Percentiles rank a stretch among this genome's conserved stretches.
Conservation (phyloP, 2,329 filamentous ascomycete genomes). For the Fusarium kyushuense region DNA sequence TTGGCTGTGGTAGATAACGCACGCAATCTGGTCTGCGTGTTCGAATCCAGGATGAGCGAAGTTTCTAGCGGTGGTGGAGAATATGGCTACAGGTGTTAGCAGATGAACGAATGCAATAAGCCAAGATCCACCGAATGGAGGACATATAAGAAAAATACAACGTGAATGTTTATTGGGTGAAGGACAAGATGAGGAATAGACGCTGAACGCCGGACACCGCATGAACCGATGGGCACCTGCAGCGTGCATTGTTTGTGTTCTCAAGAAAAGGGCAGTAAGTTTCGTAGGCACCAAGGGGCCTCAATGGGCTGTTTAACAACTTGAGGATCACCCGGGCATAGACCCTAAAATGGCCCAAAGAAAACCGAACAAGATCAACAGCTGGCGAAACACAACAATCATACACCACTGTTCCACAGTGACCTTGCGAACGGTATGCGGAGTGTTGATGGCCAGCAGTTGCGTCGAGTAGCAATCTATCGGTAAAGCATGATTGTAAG, state of each 20-base stretch:
- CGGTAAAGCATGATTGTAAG: conserved; percentile 10
- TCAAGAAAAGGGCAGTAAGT: conserved; percentile 22
- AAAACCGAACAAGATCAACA: conserved; percentile 13
- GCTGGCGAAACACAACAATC: conserved; percentile 13
- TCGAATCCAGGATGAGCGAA: conserved; percentile 21
- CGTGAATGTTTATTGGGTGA: not conserved
- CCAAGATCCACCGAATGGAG: conserved; percentile 15
- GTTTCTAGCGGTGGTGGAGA: conserved; percentile 27
- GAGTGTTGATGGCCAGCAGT: conserved; percentile 9
- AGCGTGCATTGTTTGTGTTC: conserved; percentile 10
- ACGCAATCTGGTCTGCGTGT: conserved; percentile 12
- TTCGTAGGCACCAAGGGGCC: conserved; percentile 24
- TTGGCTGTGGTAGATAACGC: conserved; percentile 18
- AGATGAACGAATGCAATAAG: conserved; percentile 31
- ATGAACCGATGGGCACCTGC: conserved; percentile 2
- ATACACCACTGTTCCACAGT: conserved; percentile 11
- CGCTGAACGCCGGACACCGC: not conserved
- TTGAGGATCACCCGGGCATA: conserved; percentile 24
- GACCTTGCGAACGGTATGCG: conserved; percentile 6
- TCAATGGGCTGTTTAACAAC: conserved; percentile 31
- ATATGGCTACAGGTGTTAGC: conserved; percentile 33
- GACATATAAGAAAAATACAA: conserved; percentile 11
- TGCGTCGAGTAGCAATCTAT: not conserved
- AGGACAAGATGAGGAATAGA: not conserved
- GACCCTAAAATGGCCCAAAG: conserved; percentile 29